Percentiles rank a stretch among this genome's conserved stretches.
Conservation (phyloP, 805 yeast species). For the Yarrowia sp. region DNA sequence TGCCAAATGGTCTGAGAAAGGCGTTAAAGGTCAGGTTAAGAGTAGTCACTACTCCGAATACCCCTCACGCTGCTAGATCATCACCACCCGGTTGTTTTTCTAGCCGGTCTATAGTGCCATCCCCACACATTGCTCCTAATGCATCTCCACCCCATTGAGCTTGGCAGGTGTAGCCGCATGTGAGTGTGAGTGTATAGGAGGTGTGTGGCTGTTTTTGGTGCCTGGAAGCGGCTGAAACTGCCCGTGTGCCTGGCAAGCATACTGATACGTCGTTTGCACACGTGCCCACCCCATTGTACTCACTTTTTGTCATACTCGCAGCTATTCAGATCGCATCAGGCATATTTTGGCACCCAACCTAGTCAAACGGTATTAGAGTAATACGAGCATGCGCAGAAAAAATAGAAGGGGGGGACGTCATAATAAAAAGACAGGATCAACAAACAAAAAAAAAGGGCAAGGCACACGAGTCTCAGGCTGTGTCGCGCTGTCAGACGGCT, state of each 20-base stretch:
- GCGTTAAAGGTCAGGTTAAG: background rate
- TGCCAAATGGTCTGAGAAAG: background rate
- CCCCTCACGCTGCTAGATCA: no score
- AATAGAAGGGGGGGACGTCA: constrained; percentile 1
- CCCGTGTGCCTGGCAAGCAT: no score
- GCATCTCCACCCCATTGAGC: constrained; percentile 27
- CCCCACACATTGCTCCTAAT: constrained; percentile 29
- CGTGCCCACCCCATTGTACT: background rate
- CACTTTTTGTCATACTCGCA: background rate
- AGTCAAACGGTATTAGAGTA: constrained; percentile 22
- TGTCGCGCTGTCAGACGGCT: background rate
- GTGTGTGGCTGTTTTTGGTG: background rate
- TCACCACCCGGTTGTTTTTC: no score
- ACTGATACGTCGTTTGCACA: background rate
- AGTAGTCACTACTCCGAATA: no score
- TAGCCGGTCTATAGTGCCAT: no score
- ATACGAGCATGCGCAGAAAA: constrained; percentile 8
- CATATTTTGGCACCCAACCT: background rate
- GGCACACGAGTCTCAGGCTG: background rate
- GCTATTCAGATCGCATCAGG: background rate
- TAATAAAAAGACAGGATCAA: background rate
- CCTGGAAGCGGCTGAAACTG: background rate
- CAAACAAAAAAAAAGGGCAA: background rate
- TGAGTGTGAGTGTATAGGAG: background rate
- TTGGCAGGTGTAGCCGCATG: constrained; percentile 33